Percentiles rank a stretch among this genome's conserved stretches.
phyloP scores from a whole-genome alignment of 768 basidiomycete genomes.

The Mycena alexandri region DNA sequence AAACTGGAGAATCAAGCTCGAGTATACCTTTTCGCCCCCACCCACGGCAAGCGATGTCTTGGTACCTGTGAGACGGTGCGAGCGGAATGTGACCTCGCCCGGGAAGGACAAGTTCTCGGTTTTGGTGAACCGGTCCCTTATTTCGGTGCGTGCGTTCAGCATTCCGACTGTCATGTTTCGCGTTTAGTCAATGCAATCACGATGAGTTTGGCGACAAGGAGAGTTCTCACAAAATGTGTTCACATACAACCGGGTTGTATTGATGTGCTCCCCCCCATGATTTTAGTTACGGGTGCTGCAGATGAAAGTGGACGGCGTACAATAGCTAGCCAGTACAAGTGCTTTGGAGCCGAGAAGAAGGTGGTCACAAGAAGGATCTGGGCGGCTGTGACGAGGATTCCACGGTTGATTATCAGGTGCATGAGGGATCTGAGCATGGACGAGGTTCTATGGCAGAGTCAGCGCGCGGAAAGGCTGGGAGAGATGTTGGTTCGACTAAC shows the following conservation, averaged over 20 bases:
- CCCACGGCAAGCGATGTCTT: background rate
- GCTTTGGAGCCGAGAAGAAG: conserved; percentile 53
- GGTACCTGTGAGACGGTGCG: background rate
- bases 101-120: conserved; percentile 23
- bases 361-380: conserved; percentile 56
- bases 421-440: conserved; percentile 55
- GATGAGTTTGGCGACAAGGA: background rate
- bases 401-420: conserved; percentile 56
- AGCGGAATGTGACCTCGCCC: background rate
- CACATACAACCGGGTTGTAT: conserved; percentile 53
- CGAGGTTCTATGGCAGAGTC: conserved; percentile 49
- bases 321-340: conserved; percentile 59
- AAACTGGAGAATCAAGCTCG: too few species aligned
- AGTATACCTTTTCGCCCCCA: conserved; percentile 4
- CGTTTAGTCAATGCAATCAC: background rate
- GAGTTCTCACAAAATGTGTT: conserved; percentile 64
- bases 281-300: too few species aligned
- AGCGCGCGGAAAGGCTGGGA: conserved; percentile 1
- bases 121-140: conserved; percentile 26
- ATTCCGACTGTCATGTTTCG: conserved; percentile 33
- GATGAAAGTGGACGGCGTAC: conserved; percentile 38
- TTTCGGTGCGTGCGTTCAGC: conserved; percentile 30
- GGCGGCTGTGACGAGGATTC: conserved; percentile 58
- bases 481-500: conserved; percentile 40
- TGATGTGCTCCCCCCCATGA: too few species aligned